Percentiles rank a stretch among this genome's conserved stretches.
These are phyloP conservation scores for Pyrrhoderma noxium DNA, from an alignment of 1,284 basidiomycete genomes.

Conservation along the genomic window DNA sequence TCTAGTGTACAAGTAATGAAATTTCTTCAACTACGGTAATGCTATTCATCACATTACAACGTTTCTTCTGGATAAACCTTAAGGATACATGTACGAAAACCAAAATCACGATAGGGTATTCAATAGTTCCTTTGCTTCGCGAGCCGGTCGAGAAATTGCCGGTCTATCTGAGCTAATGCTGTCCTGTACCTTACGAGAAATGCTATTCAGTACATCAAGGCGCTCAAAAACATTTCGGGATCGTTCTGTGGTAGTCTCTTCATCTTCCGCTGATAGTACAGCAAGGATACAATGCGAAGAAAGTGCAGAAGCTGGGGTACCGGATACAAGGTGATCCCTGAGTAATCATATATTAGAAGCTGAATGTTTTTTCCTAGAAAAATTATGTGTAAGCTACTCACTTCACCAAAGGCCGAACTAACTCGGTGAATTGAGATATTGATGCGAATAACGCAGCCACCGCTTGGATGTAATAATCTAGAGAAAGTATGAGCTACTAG, in stretches of 20 bases:
- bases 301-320: conserved; percentile 57
- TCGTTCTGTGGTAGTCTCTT: conserved; percentile 22
- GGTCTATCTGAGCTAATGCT: conserved; percentile 66
- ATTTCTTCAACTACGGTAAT: too few species aligned
- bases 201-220: conserved; percentile 51
- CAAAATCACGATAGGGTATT: neutral
- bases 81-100: too few species aligned
- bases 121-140: conserved; percentile 80
- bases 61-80: too few species aligned
- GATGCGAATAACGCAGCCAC: conserved; percentile 64
- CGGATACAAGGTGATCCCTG: conserved; percentile 50
- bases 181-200: conserved; percentile 70
- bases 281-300: conserved; percentile 63
- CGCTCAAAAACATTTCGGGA: conserved; percentile 60
- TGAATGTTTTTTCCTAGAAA: neutral
- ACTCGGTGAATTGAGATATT: conserved; percentile 57
- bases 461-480: conserved; percentile 70
- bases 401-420: conserved; percentile 65
- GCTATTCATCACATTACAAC: too few species aligned
- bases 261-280: conserved; percentile 45
- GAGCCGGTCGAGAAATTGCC: conserved; percentile 73
- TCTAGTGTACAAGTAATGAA: too few species aligned
- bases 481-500: neutral
- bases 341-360: neutral
- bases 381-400: conserved; percentile 29